Evolutionary conservation across 345 rosid species (phyloP), one percentile per base, ranked within the genome.

Genomic region (Ricinus communis): DNA sequence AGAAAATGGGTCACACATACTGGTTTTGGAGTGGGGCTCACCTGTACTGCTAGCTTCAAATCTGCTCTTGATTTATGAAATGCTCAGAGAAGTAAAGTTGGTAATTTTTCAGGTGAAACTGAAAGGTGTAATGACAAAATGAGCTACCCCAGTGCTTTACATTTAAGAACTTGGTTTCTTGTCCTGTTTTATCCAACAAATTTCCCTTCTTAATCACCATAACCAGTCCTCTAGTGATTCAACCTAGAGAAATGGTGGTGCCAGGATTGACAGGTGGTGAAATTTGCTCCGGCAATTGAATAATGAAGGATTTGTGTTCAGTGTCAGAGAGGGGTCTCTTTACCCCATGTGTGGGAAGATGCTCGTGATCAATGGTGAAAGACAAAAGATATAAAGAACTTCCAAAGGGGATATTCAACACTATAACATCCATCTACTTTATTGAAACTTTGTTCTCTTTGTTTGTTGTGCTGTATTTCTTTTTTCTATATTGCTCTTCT

Each of bases 181-280:
- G 68, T 68, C 58, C 78, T 62, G 49, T 70, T 74, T 76, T 67
- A 56, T 65, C 53, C 16, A 57, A 50, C 64, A 58, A 62, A 14
- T 49, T 80, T 71, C 74, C 80, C 76, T 81, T 74, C 57, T 73
- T 62, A 74, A 80, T 82, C 75, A 78, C 84, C 84, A 68, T 82
- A 75, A 62, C 78, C 82, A 84, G 87, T 86, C 86, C 47, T 71
- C 72, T 84, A 81, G 85, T 73, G 66, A 69, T 80, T 80, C 43
- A 82, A 78, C 72, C 76, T 75, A 77, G 63, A 76, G 85, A 76
- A 81, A 79, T 74, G 76, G 78, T 72, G 86, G 77, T 74, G 77
- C 76, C 62, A 71, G 71, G 79, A 68, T 77, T 81, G 78, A 84
- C 81, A 84, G 77, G 83, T 79, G 82, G 82, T 79, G 78, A 78